phyloP scores from a whole-genome alignment of 2,329 filamentous ascomycete species.

The Colletotrichum noveboracense region DNA sequence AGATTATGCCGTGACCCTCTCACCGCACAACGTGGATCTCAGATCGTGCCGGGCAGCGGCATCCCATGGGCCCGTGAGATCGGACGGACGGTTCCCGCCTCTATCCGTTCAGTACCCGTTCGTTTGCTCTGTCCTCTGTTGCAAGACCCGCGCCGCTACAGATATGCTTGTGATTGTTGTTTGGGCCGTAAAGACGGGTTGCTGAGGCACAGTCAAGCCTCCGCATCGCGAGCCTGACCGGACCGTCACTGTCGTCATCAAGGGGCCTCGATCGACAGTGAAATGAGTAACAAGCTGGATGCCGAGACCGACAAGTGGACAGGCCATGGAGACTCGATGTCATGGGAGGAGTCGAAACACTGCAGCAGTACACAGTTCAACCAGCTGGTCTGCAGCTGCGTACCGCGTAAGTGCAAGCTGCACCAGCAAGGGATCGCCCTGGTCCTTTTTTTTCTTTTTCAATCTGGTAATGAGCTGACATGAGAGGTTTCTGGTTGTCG shows the following conservation, averaged over 20 bases:
- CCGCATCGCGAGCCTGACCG: background rate
- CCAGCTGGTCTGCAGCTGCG: background rate
- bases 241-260: background rate
- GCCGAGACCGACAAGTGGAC: background rate
- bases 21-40: background rate
- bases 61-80: constrained; percentile 2
- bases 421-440: background rate
- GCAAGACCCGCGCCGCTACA: background rate
- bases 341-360: background rate
- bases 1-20: constrained; percentile 1
- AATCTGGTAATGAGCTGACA: background rate
- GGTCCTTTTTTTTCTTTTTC: background rate
- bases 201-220: background rate
- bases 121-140: background rate
- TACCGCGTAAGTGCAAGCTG: background rate
- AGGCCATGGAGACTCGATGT: constrained; percentile 6
- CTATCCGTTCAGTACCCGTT: background rate
- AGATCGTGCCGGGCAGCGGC: constrained; percentile 13
- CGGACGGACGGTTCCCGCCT: background rate
- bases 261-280: background rate
- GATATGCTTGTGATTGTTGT: background rate
- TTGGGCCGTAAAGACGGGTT: background rate
- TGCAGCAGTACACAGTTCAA: background rate
- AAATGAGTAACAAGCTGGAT: background rate
- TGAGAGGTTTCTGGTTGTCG: background rate